Percentiles rank a stretch among this genome's conserved stretches.
These are phyloP conservation scores for Paraphaeosphaeria minitans DNA, from an alignment of 2,329 filamentous ascomycete genomes.

Conservation along the genomic window DNA sequence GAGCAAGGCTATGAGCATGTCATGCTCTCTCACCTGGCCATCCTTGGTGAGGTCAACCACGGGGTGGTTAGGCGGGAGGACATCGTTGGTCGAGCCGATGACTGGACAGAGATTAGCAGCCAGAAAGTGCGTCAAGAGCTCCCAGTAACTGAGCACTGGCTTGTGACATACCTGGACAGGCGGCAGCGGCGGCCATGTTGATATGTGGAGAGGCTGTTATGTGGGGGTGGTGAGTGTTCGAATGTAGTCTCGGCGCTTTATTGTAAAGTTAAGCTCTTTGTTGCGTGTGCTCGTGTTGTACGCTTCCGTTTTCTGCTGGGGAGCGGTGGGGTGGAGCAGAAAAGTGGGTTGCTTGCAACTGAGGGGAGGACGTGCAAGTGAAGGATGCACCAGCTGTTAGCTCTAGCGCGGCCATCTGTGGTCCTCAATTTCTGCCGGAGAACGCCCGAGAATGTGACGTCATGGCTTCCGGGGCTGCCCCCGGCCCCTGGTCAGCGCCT, in stretches of 20 bases:
- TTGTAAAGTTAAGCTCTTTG: neutral
- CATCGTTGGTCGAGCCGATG: slow-evolving; percentile 50
- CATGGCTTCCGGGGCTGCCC: neutral
- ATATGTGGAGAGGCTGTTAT: neutral
- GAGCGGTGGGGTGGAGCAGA: neutral
- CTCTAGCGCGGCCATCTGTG: neutral
- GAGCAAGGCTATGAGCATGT: neutral
- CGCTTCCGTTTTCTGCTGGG: neutral
- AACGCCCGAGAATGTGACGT: slow-evolving; percentile 1
- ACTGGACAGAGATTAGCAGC: slow-evolving; percentile 19
- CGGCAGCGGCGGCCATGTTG: slow-evolving; percentile 11
- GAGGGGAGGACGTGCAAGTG: neutral
- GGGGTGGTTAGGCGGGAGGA: slow-evolving; percentile 53
- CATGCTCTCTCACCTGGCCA: slow-evolving; percentile 34
- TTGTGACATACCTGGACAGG: slow-evolving; percentile 5
- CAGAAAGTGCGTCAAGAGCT: neutral
- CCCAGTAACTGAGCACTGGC: neutral
- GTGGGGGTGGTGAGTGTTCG: no score
- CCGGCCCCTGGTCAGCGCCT: neutral
- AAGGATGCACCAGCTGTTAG: neutral
- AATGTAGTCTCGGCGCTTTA: neutral
- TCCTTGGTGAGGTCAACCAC: slow-evolving; percentile 46
- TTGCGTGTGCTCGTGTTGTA: neutral
- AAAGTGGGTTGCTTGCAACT: slow-evolving; percentile 1
- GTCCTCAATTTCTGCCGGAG: neutral